Evolutionary conservation across 768 basidiomycete species (phyloP).

Genomic region (Boletus sensibilis): DNA sequence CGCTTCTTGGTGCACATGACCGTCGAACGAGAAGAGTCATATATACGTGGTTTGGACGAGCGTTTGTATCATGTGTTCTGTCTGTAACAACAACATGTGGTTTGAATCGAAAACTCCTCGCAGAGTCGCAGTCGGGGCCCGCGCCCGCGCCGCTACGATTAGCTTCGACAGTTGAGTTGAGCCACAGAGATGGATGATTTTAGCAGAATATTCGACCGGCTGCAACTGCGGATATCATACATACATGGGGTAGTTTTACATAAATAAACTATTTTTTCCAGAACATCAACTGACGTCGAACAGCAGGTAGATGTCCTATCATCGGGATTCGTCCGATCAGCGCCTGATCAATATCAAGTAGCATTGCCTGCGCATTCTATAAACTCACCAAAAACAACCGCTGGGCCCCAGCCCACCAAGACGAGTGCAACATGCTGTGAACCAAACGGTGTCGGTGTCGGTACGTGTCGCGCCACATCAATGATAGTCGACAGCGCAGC

Average conservation of each 20-base stretch:
- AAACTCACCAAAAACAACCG: slow-evolving; percentile 50
- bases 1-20: too few relatives aligned
- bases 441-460: slow-evolving; percentile 53
- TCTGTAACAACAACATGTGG: too few relatives aligned
- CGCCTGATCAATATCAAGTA: neutral
- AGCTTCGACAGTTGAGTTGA: too few relatives aligned
- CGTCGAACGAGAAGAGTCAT: too few relatives aligned
- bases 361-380: neutral
- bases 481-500: slow-evolving; percentile 50
- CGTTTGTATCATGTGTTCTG: too few relatives aligned
- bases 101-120: too few relatives aligned
- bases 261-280: slow-evolving; percentile 27
- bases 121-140: too few relatives aligned
- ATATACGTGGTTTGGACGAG: too few relatives aligned
- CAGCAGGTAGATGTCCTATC: slow-evolving; percentile 39
- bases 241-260: neutral
- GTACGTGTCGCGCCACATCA: slow-evolving; percentile 41
- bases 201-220: neutral
- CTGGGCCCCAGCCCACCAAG: slow-evolving; percentile 59
- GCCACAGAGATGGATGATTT: too few relatives aligned
- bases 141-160: too few relatives aligned
- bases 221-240: neutral
- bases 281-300: slow-evolving; percentile 38
- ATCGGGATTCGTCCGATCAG: neutral
- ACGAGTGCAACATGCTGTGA: slow-evolving; percentile 65